Percentiles rank a stretch among this genome's conserved stretches.
These are phyloP conservation scores for Saccharum officinarum DNA, from an alignment of 176 grass and related monocot species.

Conservation along the genomic window DNA sequence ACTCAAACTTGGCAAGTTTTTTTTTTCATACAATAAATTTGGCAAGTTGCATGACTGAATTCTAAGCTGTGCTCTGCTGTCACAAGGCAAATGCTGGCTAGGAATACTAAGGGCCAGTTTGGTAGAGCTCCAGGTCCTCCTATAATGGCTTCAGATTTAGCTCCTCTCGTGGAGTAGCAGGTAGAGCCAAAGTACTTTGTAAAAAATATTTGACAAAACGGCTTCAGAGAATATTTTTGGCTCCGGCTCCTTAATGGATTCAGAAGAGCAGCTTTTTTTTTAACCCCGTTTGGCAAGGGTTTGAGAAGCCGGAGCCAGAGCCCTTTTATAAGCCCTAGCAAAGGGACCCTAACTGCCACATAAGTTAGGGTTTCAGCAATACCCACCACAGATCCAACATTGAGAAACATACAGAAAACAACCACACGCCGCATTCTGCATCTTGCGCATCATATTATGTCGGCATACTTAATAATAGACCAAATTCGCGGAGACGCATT, in stretches of 20 bases:
- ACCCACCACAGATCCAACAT: neutral
- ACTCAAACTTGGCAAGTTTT: neutral
- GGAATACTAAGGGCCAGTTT: neutral
- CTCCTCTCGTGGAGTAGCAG: neutral
- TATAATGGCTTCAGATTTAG: neutral
- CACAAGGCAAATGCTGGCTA: neutral
- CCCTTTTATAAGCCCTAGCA: neutral
- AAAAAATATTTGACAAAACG: neutral
- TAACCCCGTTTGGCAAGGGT: neutral
- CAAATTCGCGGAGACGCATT: neutral
- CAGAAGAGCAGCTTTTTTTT: neutral
- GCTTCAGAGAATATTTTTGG: too few species aligned
- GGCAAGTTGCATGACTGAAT: neutral
- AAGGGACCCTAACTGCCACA: neutral
- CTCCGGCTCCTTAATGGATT: neutral
- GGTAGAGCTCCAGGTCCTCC: neutral
- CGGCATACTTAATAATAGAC: neutral
- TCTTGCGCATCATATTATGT: neutral
- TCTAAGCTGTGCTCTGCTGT: neutral
- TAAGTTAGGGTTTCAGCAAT: conserved; percentile 14
- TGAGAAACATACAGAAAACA: neutral
- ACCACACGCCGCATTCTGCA: neutral
- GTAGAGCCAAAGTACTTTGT: neutral
- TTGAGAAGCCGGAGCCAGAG: neutral
- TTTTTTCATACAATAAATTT: neutral